Evolutionary conservation across 805 yeast genomes (phyloP), one percentile per base, ranked within the genome.

Genomic region (Kodamaea laetipori): DNA sequence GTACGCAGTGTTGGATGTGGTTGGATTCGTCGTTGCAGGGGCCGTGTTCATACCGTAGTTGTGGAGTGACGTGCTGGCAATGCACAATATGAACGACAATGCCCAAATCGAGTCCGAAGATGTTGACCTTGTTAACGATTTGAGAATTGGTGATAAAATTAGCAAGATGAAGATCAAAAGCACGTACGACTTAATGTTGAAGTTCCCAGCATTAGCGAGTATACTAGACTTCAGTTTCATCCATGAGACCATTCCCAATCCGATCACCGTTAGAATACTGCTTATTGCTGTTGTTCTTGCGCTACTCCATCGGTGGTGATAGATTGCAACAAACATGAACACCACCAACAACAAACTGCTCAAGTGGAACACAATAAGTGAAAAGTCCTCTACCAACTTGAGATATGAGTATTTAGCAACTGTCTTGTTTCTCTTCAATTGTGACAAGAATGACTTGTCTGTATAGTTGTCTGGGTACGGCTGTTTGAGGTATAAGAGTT

Each of bases 61-160:
- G 57, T 84, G 82, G 53, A 82, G 73, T 18, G 82, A 56, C 2
- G 90, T 66, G 54, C 89, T 89, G 34, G 82, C 67, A 8, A 88
- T 53, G 24, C 86, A 81, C 11, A 94, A 69, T 82, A 96, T 84
- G 37, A 84, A 81, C 6, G 95, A 80, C 4, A 94, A 64, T 0
- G 96, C 90, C 97, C 98, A 92, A 47, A 94, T 89, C 11, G 97
- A 88, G 66, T 94, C 98, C 0, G 94, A 84, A 0, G 97, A 81
- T 0, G 97, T 89, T 0, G 96, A 85, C 54, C 82, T 80, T 0
- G 97, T 89, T 33, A 94, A 72, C 0, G 97, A 89, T 53, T 87
- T 85, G 39, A 94, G 74, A 1, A 94, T 92, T 0, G 99, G 99
- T 0, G 97, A 86, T 33, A 92, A 70, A 1, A 94, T 82, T 32